Evolutionary conservation across 495 filamentous ascomycete genomes (phyloP).

Genomic region (Staphylotrichum longicolle): DNA sequence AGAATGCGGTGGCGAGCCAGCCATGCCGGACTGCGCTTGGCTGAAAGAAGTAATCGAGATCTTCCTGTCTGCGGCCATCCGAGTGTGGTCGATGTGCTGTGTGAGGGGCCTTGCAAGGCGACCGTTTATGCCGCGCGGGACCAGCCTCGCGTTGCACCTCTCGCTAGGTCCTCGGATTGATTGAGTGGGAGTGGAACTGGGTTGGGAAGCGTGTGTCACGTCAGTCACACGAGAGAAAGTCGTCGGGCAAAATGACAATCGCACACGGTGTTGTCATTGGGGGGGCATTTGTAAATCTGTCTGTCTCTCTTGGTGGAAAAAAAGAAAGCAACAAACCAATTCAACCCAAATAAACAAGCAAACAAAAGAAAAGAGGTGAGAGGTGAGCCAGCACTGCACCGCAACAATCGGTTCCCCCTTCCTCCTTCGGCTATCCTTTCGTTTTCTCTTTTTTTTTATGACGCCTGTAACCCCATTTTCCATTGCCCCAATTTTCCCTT

Average conservation of each 20-base stretch:
- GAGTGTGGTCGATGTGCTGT: neutral
- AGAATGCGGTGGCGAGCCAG: too few relatives aligned
- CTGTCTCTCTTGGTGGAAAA: too few relatives aligned
- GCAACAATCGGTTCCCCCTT: constrained; percentile 3
- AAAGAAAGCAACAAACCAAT: too few relatives aligned
- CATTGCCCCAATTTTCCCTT: neutral
- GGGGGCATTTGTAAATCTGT: too few relatives aligned
- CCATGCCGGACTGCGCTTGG: neutral
- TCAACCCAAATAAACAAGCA: neutral
- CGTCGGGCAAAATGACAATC: too few relatives aligned
- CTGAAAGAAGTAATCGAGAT: constrained; percentile 8
- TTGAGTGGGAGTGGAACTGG: too few relatives aligned
- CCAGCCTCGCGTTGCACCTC: too few relatives aligned
- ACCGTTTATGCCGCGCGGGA: constrained; percentile 1
- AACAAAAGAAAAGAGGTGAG: neutral
- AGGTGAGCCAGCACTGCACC: constrained; percentile 10
- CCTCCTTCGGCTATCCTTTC: neutral
- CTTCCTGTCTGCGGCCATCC: constrained; percentile 14
- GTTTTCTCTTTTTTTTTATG: neutral
- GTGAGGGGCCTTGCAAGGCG: neutral
- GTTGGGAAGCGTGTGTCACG: too few relatives aligned
- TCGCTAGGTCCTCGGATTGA: too few relatives aligned
- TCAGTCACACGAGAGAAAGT: too few relatives aligned
- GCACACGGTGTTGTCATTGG: too few relatives aligned
- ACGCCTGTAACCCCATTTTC: constrained; percentile 9